These are phyloP conservation scores for Diaporthe sp. DNA, from an alignment of 2,329 filamentous ascomycete genomes.

Conservation along the genomic window DNA sequence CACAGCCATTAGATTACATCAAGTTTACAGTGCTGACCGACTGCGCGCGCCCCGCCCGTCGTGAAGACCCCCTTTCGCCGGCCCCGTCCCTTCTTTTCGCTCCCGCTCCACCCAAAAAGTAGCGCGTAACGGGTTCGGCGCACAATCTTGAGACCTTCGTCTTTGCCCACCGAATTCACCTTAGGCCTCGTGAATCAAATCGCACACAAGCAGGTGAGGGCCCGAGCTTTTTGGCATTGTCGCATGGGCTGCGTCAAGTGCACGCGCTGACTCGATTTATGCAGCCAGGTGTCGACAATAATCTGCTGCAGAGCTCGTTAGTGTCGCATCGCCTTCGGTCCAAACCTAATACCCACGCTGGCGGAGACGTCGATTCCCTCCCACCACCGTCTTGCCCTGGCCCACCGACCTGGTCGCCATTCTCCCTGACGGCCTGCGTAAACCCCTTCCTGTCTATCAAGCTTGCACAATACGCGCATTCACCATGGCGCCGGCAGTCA, in stretches of 20 bases:
- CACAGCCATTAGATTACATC: not conserved
- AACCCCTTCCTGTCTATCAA: constrained; percentile 10
- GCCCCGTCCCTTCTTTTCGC: constrained; percentile 36
- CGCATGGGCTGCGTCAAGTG: constrained; percentile 23
- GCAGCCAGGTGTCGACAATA: constrained; percentile 31
- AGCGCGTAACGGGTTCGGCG: constrained; percentile 27
- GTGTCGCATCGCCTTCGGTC: constrained; percentile 36
- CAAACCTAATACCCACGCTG: constrained; percentile 15
- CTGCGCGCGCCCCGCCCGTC: constrained; percentile 16
- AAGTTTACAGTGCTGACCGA: not conserved
- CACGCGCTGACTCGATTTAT: constrained; percentile 35
- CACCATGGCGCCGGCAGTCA: constrained; percentile 44
- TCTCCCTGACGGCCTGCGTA: not conserved
- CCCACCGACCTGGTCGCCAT: constrained; percentile 1
- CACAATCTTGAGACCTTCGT: constrained; percentile 39
- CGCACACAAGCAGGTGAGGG: constrained; percentile 26
- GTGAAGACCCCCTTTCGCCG: constrained; percentile 30
- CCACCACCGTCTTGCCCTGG: not conserved
- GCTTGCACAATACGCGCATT: constrained; percentile 18
- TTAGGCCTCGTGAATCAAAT: constrained; percentile 11
- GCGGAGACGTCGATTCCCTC: constrained; percentile 29
- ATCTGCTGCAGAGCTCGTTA: constrained; percentile 20
- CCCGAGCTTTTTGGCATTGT: not conserved
- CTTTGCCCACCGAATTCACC: constrained; percentile 14
- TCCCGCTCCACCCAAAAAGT: constrained; percentile 38